Conservation (phyloP, 495 filamentous ascomycete genomes). For the Talaromyces trachyspermus region DNA sequence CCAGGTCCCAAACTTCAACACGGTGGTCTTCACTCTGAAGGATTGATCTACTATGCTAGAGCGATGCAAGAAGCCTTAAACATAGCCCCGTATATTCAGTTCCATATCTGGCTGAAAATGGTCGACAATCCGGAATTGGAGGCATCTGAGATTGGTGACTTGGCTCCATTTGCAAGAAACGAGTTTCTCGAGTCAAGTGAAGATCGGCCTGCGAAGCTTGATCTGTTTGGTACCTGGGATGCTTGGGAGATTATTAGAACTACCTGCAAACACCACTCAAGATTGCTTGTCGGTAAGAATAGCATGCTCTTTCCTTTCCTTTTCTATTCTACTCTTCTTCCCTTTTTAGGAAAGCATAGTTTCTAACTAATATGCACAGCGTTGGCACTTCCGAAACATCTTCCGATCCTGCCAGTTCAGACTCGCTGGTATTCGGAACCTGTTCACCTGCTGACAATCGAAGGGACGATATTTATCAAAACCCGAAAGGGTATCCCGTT, state of each 20-base stretch:
- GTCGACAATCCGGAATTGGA: slow-evolving; percentile 50
- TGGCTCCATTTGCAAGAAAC: slow-evolving; percentile 50
- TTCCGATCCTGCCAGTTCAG: slow-evolving; percentile 67
- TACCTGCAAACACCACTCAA: slow-evolving; percentile 74
- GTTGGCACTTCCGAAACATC: slow-evolving; percentile 67
- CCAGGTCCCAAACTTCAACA: slow-evolving; percentile 60
- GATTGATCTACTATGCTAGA: slow-evolving; percentile 67
- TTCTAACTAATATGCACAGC: slow-evolving; percentile 39
- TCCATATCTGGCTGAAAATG: slow-evolving; percentile 79
- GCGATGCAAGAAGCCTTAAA: slow-evolving; percentile 74
- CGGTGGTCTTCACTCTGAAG: slow-evolving; percentile 35
- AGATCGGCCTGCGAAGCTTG: slow-evolving; percentile 34
- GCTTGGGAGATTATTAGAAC: slow-evolving; percentile 85
- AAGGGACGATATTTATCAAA: slow-evolving; percentile 63
- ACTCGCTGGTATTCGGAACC: slow-evolving; percentile 94
- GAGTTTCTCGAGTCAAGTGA: slow-evolving; percentile 40
- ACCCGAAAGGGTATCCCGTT: slow-evolving; percentile 72
- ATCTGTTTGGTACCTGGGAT: slow-evolving; percentile 79
- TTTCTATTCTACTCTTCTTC: too few relatives aligned
- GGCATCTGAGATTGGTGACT: slow-evolving; percentile 46
- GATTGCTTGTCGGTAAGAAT: slow-evolving; percentile 79
- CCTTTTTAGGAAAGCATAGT: too few relatives aligned
- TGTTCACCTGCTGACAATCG: slow-evolving; percentile 68
- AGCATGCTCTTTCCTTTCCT: not conserved
- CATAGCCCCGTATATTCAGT: slow-evolving; percentile 64